A percentile compares a stretch with the other conserved stretches of the same genome.
Conservation (phyloP, 2,329 filamentous ascomycete species). For the Stagonosporopsis chrysanthemi region DNA sequence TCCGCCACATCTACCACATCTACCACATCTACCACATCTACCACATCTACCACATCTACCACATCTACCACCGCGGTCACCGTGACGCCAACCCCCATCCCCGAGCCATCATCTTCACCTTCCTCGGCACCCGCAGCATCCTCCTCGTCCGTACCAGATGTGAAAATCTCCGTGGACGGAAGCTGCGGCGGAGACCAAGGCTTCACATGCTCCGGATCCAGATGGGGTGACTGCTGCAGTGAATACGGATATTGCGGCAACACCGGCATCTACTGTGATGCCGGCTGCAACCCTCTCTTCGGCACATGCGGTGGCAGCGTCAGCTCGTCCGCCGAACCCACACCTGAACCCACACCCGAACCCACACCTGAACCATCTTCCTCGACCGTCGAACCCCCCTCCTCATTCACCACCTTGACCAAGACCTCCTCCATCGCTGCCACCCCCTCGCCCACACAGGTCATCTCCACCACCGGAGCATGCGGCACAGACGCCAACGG, state of each 20-base stretch:
- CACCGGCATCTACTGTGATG: conserved; percentile 20
- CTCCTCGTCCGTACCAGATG: conserved; percentile 2
- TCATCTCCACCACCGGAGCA: conserved; percentile 6
- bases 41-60: too few relatives aligned
- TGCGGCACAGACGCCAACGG: conserved; percentile 10
- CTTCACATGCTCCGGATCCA: conserved; percentile 24
- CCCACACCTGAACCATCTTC: conserved; percentile 1
- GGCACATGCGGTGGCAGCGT: conserved; percentile 23
- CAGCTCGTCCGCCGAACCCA: conserved; percentile 1
- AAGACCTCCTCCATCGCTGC: conserved; percentile 4
- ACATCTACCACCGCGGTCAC: neutral
- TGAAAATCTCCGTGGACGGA: conserved; percentile 21
- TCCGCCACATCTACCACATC: neutral
- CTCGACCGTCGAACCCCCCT: conserved; percentile 3
- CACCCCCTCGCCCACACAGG: conserved; percentile 4
- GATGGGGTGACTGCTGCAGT: conserved; percentile 25
- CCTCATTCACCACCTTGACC: conserved; percentile 14
- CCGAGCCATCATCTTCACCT: neutral
- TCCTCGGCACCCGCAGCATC: conserved; percentile 12
- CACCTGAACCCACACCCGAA: neutral
- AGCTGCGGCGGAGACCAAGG: conserved; percentile 18
- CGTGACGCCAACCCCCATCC: neutral
- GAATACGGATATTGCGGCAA: conserved; percentile 26
- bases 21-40: too few relatives aligned
- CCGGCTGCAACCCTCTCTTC: conserved; percentile 22